Base-by-base conservation (phyloP, 1,139 yeast genomes). In the Kodamaea derodonti region DNA sequence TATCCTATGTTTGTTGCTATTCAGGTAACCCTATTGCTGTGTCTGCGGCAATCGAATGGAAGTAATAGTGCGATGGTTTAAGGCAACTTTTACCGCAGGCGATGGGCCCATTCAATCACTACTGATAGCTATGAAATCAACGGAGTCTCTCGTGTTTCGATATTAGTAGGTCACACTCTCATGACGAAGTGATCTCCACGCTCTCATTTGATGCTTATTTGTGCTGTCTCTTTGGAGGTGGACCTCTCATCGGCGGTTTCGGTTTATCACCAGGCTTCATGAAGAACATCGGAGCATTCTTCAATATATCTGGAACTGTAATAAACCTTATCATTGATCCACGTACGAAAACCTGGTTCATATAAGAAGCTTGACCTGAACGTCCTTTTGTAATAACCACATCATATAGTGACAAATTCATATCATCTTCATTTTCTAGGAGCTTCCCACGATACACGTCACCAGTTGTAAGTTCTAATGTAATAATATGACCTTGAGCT, bases 321-420 rank as follows among this genome's bases (percentile, higher is more conserved):
- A 92, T 74, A 58, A 87, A 83, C 45, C 92, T 74, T 25, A 92
- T 80, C 65, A 85, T 92, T 2, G 95, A 85, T 2, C 98, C 98
- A 50, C 98, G 75, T 3, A 92, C 80, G 55, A 86, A 90, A 3
- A 88, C 95, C 49, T 84, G 90, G 43, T 84, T 88, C 71, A 87
- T 73, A 48, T 84, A 84, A 4, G 83, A 68, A 4, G 85, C 84
- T 30, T 72, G 67, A 2, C 97, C 96, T 35, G 87, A 83, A 15
- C 52, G 36, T 22, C 56, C 56, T 29, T 80, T 78, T 0, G 96
- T 88, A 32, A 84, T 80, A 1, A 85, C 78, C 31, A 85, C 95
- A 54, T 92, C 95, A 47, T 78, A 70, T 33, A 92, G 61, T 43
- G 92, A 95, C 17, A 90, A 78, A 55, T 92, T 92, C 98, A 92